These are phyloP conservation scores for Nitzschia sp. DNA, from an alignment of 108 stramenopile genomes.

Conservation along the genomic window DNA sequence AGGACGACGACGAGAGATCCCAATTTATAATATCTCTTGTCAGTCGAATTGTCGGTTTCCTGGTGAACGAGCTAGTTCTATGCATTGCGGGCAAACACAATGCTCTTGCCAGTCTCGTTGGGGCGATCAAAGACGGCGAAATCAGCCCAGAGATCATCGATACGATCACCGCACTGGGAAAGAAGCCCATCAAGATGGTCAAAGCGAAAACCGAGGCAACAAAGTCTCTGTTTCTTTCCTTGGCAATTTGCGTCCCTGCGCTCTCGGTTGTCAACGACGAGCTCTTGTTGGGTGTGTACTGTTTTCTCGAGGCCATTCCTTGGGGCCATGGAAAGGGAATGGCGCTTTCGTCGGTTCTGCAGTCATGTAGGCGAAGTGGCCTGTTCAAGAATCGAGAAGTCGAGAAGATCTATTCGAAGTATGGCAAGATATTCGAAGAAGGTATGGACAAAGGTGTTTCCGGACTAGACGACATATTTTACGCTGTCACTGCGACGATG, in stretches of 20 bases:
- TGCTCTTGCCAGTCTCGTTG: constrained; percentile 33
- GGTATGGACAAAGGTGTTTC: constrained; percentile 20
- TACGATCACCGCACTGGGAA: constrained; percentile 27
- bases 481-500: constrained; percentile 32
- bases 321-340: constrained; percentile 73
- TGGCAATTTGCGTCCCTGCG: constrained; percentile 46
- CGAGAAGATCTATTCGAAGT: constrained; percentile 26
- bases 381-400: constrained; percentile 40
- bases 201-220: constrained; percentile 29
- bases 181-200: constrained; percentile 18
- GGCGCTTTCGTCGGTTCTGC: constrained; percentile 42
- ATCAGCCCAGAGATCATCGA: constrained; percentile 32
- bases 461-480: constrained; percentile 42
- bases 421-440: constrained; percentile 37
- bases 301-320: constrained; percentile 53
- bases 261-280: constrained; percentile 43
- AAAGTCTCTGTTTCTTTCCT: constrained; percentile 47
- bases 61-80: constrained; percentile 36
- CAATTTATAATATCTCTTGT: background rate
- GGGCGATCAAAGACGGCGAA: constrained; percentile 38
- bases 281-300: constrained; percentile 41
- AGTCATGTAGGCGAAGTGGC: constrained; percentile 25
- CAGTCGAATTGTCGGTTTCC: constrained; percentile 33
- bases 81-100: constrained; percentile 35
- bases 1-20: background rate